These are phyloP conservation scores for Sechiopsis laciniata DNA, from an alignment of 306 rosid species.

Conservation along the genomic window DNA sequence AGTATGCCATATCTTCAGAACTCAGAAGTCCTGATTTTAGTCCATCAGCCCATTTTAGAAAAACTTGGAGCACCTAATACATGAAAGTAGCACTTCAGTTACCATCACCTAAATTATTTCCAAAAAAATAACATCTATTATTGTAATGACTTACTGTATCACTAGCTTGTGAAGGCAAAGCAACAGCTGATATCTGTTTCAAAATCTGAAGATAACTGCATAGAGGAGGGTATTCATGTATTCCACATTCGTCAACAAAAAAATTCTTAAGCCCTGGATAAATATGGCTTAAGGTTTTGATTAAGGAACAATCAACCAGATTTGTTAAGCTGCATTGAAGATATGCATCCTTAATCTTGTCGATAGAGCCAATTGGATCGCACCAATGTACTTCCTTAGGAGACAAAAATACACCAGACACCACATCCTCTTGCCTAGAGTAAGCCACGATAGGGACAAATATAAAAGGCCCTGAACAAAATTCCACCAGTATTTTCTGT, in stretches of 20 bases:
- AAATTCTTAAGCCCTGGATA: constrained; percentile 75
- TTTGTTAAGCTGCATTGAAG: constrained; percentile 30
- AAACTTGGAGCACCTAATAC: constrained; percentile 67
- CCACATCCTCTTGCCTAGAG: constrained; percentile 46
- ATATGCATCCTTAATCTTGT: constrained; percentile 39
- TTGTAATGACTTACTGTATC: constrained; percentile 47
- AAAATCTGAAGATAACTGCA: constrained; percentile 67
- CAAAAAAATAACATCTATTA: constrained; percentile 16
- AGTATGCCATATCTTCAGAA: constrained; percentile 45
- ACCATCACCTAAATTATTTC: constrained; percentile 21
- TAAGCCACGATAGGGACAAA: constrained; percentile 57
- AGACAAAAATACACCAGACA: constrained; percentile 55
- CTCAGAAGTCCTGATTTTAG: constrained; percentile 52
- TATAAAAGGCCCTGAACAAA: constrained; percentile 59
- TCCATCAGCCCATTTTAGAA: constrained; percentile 73
- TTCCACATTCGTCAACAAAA: constrained; percentile 60
- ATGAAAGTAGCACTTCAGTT: constrained; percentile 25
- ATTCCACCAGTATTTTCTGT: constrained; percentile 48
- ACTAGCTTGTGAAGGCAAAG: constrained; percentile 68
- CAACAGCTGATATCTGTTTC: constrained; percentile 58
- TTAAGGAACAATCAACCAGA: constrained; percentile 30
- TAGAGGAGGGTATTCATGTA: constrained; percentile 63
- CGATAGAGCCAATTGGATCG: constrained; percentile 61
- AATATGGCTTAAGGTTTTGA: constrained; percentile 51
- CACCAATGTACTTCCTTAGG: constrained; percentile 67